These are phyloP conservation scores for Crinitomyces ghanaensis DNA, from an alignment of 805 yeast genomes.

Conservation along the genomic window DNA sequence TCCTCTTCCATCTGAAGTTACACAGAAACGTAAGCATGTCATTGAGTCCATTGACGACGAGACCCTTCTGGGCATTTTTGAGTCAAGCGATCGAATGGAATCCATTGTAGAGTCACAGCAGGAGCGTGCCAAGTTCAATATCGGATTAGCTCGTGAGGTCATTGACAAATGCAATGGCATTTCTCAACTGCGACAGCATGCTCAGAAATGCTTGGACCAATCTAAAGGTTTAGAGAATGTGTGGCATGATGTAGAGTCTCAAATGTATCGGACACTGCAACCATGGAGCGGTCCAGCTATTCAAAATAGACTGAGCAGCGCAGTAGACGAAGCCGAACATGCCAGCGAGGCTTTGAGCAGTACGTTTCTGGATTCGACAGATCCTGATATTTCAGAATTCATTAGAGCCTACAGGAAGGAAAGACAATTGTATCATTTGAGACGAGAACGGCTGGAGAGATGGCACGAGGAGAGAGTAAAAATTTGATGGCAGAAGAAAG, in stretches of 20 bases:
- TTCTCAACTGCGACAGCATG: constrained; percentile 12
- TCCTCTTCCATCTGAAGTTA: constrained; percentile 2
- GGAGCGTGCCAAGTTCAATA: constrained; percentile 20
- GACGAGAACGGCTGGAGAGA: constrained; percentile 37
- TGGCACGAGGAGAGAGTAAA: constrained; percentile 37
- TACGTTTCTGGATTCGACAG: constrained; percentile 21
- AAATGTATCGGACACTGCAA: constrained; percentile 26
- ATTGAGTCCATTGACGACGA: constrained; percentile 15
- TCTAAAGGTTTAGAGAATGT: constrained; percentile 20
- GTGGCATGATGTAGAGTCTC: constrained; percentile 29
- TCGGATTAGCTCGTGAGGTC: constrained; percentile 20
- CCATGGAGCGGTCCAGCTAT: constrained; percentile 31
- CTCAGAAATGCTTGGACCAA: constrained; percentile 6
- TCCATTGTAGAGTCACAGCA: constrained; percentile 18
- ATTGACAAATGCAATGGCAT: constrained; percentile 20
- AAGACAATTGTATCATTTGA: constrained; percentile 34
- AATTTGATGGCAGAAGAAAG: no score
- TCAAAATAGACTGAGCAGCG: constrained; percentile 21
- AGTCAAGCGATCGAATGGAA: constrained; percentile 16
- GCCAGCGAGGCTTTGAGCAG: constrained; percentile 26
- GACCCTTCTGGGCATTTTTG: constrained; percentile 22
- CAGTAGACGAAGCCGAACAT: constrained; percentile 26
- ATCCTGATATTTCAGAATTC: constrained; percentile 29
- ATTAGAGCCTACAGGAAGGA: constrained; percentile 32
- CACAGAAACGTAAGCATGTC: constrained; percentile 16